A percentile compares a stretch with the other conserved stretches of the same genome.
Conservation (phyloP, 2,329 filamentous ascomycete species). For the Zasmidium angulare region DNA sequence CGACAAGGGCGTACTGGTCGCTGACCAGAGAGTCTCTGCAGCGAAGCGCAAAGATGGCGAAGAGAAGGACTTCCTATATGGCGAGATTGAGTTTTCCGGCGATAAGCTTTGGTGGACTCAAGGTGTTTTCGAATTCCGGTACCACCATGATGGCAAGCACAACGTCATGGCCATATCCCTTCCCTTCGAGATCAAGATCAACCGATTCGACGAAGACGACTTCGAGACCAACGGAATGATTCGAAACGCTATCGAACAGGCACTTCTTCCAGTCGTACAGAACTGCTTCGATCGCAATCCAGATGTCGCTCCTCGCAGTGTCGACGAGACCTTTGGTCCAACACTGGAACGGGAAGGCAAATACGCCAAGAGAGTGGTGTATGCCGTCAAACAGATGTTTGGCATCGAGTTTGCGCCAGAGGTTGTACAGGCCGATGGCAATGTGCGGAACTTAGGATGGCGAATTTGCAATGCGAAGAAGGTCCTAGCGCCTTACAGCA, state of each 20-base stretch:
- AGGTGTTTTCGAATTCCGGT: conserved; percentile 94
- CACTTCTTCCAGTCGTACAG: conserved; percentile 77
- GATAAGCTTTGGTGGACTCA: conserved; percentile 98
- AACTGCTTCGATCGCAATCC: conserved; percentile 93
- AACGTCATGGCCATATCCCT: conserved; percentile 91
- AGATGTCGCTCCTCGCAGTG: conserved; percentile 78
- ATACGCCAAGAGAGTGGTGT: conserved; percentile 86
- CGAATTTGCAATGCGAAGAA: conserved; percentile 94
- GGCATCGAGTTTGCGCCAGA: conserved; percentile 92
- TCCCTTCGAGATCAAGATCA: conserved; percentile 86
- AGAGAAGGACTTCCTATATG: conserved; percentile 63
- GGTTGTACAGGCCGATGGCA: conserved; percentile 89
- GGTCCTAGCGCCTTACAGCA: conserved; percentile 64
- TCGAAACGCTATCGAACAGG: conserved; percentile 69
- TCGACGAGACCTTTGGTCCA: conserved; percentile 80
- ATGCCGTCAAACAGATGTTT: conserved; percentile 93
- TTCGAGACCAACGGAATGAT: conserved; percentile 58
- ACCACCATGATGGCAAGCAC: conserved; percentile 91
- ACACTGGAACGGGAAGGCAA: conserved; percentile 84
- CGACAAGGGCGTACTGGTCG: conserved; percentile 73
- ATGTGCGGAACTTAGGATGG: conserved; percentile 87
- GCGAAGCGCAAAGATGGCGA: conserved; percentile 47
- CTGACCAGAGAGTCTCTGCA: conserved; percentile 60
- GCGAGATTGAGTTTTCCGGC: conserved; percentile 83
- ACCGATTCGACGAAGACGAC: conserved; percentile 74